Percentiles rank a stretch among this genome's conserved stretches.
These are phyloP conservation scores for Fusarium albosuccineum DNA, from an alignment of 2,329 filamentous ascomycete genomes.

Conservation along the genomic window DNA sequence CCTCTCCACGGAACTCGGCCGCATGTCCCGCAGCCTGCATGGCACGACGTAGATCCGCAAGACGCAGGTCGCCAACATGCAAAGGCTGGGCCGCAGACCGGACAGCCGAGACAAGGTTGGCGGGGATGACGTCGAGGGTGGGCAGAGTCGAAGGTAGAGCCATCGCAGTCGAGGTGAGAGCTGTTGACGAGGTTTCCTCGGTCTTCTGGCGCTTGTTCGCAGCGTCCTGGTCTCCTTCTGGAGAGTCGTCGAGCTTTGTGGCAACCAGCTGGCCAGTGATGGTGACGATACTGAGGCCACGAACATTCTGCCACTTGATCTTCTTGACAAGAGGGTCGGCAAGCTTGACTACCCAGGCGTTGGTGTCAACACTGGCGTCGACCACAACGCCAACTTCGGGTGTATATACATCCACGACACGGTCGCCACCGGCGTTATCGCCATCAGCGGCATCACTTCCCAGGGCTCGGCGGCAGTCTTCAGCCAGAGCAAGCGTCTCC, in stretches of 20 bases:
- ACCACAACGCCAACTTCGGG: conserved; percentile 80
- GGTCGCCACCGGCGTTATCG: conserved; percentile 55
- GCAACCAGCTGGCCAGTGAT: conserved; percentile 78
- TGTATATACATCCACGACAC: conserved; percentile 81
- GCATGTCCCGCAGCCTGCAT: conserved; percentile 86
- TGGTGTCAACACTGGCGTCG: conserved; percentile 96
- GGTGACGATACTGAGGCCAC: conserved; percentile 91
- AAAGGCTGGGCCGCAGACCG: conserved; percentile 86
- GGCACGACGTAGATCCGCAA: conserved; percentile 87
- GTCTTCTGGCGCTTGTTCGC: conserved; percentile 65
- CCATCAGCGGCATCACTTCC: conserved; percentile 28
- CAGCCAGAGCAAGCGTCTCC: conserved; percentile 83
- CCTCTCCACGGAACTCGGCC: conserved; percentile 94
- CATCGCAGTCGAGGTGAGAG: conserved; percentile 41
- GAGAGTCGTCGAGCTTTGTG: conserved; percentile 55
- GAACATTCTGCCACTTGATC: conserved; percentile 94
- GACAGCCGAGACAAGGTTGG: conserved; percentile 76
- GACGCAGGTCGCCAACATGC: conserved; percentile 91
- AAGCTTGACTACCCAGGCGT: conserved; percentile 95
- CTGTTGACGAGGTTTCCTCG: conserved; percentile 49
- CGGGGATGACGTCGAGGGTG: conserved; percentile 67
- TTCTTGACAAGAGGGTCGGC: conserved; percentile 86
- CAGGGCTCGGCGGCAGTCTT: conserved; percentile 80
- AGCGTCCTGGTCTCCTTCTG: conserved; percentile 57
- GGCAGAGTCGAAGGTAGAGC: conserved; percentile 54